A percentile compares a stretch with the other conserved stretches of the same genome.
These are phyloP conservation scores for Cutaneotrichosporon spelunceum DNA, from an alignment of 1,284 basidiomycete species.

Conservation along the genomic window DNA sequence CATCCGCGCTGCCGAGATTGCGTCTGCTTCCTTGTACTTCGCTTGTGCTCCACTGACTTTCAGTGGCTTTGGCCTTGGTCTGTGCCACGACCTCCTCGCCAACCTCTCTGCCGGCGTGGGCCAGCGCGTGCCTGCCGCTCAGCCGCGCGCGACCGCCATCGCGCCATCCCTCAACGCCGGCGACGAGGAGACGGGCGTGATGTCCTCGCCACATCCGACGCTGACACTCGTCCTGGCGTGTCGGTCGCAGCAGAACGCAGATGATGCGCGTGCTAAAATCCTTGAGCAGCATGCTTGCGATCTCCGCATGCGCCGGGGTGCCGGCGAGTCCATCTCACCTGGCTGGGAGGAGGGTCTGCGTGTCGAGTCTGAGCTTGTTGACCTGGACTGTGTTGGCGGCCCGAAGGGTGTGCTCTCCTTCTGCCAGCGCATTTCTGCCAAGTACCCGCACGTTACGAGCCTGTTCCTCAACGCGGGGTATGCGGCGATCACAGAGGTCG, in stretches of 20 bases:
- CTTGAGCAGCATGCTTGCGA: conserved; percentile 58
- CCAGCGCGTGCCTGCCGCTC: conserved; percentile 30
- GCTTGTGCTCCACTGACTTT: too few relatives aligned
- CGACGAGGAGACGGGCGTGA: conserved; percentile 1
- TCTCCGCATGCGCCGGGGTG: conserved; percentile 49
- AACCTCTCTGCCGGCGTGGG: conserved; percentile 58
- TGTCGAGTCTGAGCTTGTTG: conserved; percentile 63
- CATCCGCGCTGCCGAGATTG: too few relatives aligned
- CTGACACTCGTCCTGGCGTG: conserved; percentile 81
- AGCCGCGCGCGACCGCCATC: conserved; percentile 32
- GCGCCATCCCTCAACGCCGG: conserved; percentile 18
- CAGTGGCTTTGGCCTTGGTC: conserved; percentile 80
- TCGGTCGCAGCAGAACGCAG: conserved; percentile 64
- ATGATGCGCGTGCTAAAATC: conserved; percentile 60
- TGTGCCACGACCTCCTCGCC: conserved; percentile 72
- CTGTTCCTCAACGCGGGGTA: conserved; percentile 79
- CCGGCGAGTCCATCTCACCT: conserved; percentile 48
- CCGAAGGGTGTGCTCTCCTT: conserved; percentile 65
- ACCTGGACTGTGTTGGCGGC: conserved; percentile 58
- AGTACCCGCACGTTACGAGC: conserved; percentile 65
- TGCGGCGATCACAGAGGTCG: conserved; percentile 58
- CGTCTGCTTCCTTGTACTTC: too few relatives aligned
- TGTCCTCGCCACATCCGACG: conserved; percentile 51
- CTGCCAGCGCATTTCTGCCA: conserved; percentile 58
- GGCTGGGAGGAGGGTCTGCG: conserved; percentile 62